A percentile compares a stretch with the other conserved stretches of the same genome.
Conservation (phyloP, 202 grass and related monocot genomes). For the Dendrocalamus latiflorus region DNA sequence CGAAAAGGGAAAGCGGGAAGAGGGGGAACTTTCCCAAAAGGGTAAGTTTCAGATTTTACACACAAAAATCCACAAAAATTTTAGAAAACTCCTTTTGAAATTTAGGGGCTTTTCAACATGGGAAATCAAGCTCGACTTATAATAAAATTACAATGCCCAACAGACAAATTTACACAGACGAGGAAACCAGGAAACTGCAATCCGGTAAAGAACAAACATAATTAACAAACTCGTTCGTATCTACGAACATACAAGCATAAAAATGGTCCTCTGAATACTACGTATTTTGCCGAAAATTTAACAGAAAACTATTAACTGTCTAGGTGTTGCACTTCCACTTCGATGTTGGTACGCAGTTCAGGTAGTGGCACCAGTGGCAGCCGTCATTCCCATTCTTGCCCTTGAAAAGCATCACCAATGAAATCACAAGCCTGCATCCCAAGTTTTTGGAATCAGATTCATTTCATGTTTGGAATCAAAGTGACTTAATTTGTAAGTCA, state of each 20-base stretch:
- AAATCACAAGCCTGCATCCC: constrained; percentile 50
- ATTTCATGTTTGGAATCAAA: not conserved
- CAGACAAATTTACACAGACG: constrained; percentile 12
- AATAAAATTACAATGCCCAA: constrained; percentile 1
- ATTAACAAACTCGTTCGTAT: constrained; percentile 34
- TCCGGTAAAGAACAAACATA: constrained; percentile 33
- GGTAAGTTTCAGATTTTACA: too few relatives aligned
- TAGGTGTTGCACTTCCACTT: constrained; percentile 77
- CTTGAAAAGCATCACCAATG: constrained; percentile 86
- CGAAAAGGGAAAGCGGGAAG: too few relatives aligned
- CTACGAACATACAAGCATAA: constrained; percentile 55
- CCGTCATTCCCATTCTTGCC: constrained; percentile 85
- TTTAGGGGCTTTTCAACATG: too few relatives aligned
- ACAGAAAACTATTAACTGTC: constrained; percentile 3
- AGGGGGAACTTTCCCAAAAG: too few relatives aligned
- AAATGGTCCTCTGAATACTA: constrained; percentile 30
- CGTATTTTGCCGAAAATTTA: not conserved
- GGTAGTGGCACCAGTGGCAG: constrained; percentile 96
- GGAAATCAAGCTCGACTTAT: not conserved
- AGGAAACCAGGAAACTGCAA: not conserved
- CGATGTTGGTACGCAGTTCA: constrained; percentile 91
- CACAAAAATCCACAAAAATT: too few relatives aligned
- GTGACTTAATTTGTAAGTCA: not conserved
- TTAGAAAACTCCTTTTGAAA: too few relatives aligned
- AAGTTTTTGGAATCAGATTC: not conserved